phyloP scores from a whole-genome alignment of 1,139 yeast species.

The Yamadazyma mexicana region DNA sequence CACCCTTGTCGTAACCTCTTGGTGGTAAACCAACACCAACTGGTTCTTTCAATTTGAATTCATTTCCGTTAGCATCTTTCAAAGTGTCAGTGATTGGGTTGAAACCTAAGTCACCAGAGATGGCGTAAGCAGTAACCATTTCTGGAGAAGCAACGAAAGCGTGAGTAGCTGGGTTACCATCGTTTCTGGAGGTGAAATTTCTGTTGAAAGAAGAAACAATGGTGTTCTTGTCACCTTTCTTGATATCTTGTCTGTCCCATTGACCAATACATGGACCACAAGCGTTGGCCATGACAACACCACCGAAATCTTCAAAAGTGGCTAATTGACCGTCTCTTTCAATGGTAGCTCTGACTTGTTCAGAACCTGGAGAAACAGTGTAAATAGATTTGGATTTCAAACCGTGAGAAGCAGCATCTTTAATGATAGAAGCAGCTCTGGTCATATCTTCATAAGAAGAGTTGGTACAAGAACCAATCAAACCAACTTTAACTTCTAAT shows the following conservation, averaged over 20 bases:
- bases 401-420: slow-evolving; percentile 90
- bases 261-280: slow-evolving; percentile 99
- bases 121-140: slow-evolving; percentile 92
- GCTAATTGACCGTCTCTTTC: slow-evolving; percentile 95
- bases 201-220: slow-evolving; percentile 98
- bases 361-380: slow-evolving; percentile 98
- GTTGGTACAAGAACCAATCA: slow-evolving; percentile 99
- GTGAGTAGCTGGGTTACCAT: slow-evolving; percentile 98
- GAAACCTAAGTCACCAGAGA: slow-evolving; percentile 97
- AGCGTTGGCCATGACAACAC: slow-evolving; percentile 94
- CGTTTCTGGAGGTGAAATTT: slow-evolving; percentile 98
- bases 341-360: slow-evolving; percentile 97
- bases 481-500: slow-evolving; percentile 87
- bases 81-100: slow-evolving; percentile 96
- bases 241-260: slow-evolving; percentile 98
- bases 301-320: slow-evolving; percentile 91
- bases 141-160: slow-evolving; percentile 99
- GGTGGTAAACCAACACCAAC: slow-evolving; percentile 91
- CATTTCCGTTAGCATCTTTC: slow-evolving; percentile 92
- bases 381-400: slow-evolving; percentile 85
- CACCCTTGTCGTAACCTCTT: slow-evolving; percentile 92
- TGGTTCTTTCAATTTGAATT: slow-evolving; percentile 90
- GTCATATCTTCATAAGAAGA: slow-evolving; percentile 99
- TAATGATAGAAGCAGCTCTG: slow-evolving; percentile 91
- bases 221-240: slow-evolving; percentile 98